Base-by-base conservation (phyloP, 2,329 filamentous ascomycete species). In the Colletotrichum australisinense region DNA sequence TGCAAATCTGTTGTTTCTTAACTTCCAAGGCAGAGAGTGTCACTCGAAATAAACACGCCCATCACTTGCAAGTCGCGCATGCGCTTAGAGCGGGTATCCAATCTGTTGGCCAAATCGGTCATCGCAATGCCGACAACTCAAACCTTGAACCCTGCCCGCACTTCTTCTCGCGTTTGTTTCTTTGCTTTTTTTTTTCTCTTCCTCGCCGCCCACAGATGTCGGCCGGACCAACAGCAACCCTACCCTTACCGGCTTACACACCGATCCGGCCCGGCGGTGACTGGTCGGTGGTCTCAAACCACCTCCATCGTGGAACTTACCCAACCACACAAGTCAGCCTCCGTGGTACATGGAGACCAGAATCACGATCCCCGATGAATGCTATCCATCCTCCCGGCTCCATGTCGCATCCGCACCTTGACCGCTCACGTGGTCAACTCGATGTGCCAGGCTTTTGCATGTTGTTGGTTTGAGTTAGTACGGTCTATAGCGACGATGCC, bases 61-160 rank as follows among this genome's bases (percentile, higher is more conserved):
- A 38, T 11, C 38, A 19, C 42, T 49, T 49, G 38, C 38, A 42
- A 16, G 14, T 42, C 12, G 42, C 26, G 11, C 26, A n/a, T 63
- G 35, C 42, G 38, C 26, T 24, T 52, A 30, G 16, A 52, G 62
- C 62, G 62, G 49, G n/a, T 55, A 38, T 55, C 30, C 30, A 53
- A 64, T 28, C 7, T 63, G 22, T 64, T 35, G n/a, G 52, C 9
- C 30, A 55, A 64, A 64, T 55, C 49, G 42, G 49, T 30, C 49
- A 55, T 64, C 28, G 35, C 49, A 55, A 64, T 64, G 49, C 62
- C 46, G 12, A 35, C 62, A 12, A 6, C 5, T 32, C 46, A n/a
- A 53, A 32, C 60, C 49, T n/a, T 64, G 46, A 64, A 64, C 62
- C 62, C 30, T 26, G 49, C 49, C 49, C 30, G 11, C 59, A 32